Evolutionary conservation across 495 filamentous ascomycete genomes (phyloP).

Genomic region (Copromyces sp.): DNA sequence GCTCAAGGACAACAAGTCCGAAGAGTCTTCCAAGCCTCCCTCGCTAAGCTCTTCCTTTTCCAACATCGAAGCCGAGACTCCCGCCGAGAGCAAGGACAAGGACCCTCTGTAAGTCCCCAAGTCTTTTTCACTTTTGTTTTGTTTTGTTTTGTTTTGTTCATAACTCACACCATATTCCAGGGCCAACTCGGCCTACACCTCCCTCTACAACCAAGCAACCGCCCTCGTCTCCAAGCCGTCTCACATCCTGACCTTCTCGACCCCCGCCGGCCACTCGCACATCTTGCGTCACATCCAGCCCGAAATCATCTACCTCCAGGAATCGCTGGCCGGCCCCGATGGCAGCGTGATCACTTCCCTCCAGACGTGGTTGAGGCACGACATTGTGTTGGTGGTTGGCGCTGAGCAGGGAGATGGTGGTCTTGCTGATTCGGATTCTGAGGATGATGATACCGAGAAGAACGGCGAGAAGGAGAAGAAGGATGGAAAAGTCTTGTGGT

Average conservation of each 20-base stretch:
- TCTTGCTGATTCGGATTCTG: constrained; percentile 83
- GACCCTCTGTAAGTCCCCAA: constrained; percentile 37
- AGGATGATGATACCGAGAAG: constrained; percentile 36
- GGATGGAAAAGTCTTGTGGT: constrained; percentile 51
- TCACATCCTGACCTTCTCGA: constrained; percentile 82
- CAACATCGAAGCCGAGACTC: constrained; percentile 63
- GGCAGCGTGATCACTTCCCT: constrained; percentile 60
- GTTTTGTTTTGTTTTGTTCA: constrained; percentile 13
- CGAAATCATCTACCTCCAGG: constrained; percentile 75
- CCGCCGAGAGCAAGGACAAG: constrained; percentile 48
- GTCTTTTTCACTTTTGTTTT: constrained; percentile 4
- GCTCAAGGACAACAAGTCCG: constrained; percentile 52
- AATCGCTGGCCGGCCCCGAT: constrained; percentile 60
- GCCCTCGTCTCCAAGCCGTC: constrained; percentile 69
- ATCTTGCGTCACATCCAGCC: constrained; percentile 76
- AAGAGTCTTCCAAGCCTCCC: constrained; percentile 38
- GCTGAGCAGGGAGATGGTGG: constrained; percentile 76
- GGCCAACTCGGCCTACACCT: constrained; percentile 54
- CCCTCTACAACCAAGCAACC: constrained; percentile 64
- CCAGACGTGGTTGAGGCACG: constrained; percentile 76
- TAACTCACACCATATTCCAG: constrained; percentile 28
- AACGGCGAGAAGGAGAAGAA: constrained; percentile 27
- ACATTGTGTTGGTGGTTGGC: constrained; percentile 71
- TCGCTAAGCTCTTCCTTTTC: constrained; percentile 82
- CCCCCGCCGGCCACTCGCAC: constrained; percentile 63